These are phyloP conservation scores for Fraxinus greggii DNA, from an alignment of 305 asterid genomes.

Conservation along the genomic window DNA sequence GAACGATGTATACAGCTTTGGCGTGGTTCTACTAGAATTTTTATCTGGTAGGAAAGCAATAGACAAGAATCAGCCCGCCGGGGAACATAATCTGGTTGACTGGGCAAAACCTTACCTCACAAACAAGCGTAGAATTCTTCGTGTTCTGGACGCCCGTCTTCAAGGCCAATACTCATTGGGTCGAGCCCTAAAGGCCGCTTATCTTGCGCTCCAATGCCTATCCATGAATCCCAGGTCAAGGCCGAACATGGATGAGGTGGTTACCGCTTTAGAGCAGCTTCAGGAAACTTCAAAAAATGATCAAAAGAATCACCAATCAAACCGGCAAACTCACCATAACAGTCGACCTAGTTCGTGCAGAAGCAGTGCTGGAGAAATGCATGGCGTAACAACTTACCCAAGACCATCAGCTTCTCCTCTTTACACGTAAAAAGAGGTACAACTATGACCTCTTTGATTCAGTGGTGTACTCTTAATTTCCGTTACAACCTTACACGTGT, in stretches of 20 bases:
- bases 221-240: constrained; percentile 41
- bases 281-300: constrained; percentile 34
- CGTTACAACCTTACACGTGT: not conserved
- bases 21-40: constrained; percentile 60
- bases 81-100: constrained; percentile 59
- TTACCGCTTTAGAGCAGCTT: constrained; percentile 46
- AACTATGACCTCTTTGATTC: not conserved
- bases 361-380: constrained; percentile 31
- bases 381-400: constrained; percentile 24
- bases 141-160: constrained; percentile 48
- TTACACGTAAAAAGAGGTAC: not conserved
- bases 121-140: constrained; percentile 48
- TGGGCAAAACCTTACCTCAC: constrained; percentile 66
- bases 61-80: constrained; percentile 59
- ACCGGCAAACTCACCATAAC: constrained; percentile 18
- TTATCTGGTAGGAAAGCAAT: constrained; percentile 54
- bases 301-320: constrained; percentile 24
- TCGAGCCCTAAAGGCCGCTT: constrained; percentile 45
- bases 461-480: not conserved
- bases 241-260: constrained; percentile 54
- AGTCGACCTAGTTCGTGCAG: constrained; percentile 21
- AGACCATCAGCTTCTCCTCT: constrained; percentile 36
- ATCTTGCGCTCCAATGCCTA: constrained; percentile 52
- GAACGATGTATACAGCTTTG: constrained; percentile 66
- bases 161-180: constrained; percentile 50